Conservation (phyloP, 1,139 yeast genomes). For the Pichiaceae sp. region DNA sequence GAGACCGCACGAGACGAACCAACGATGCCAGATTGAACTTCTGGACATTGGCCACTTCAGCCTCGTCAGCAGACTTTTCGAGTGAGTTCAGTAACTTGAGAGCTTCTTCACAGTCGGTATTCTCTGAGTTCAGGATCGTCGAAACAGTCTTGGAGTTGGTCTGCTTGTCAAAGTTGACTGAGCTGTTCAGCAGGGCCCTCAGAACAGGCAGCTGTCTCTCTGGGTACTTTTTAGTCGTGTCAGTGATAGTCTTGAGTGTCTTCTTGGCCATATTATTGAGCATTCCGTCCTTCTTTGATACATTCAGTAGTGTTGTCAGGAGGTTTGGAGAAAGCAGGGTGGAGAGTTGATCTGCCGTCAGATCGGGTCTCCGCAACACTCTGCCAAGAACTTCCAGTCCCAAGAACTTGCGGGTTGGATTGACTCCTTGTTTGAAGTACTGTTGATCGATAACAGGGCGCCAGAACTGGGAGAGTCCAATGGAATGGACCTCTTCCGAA, state of each 20-base stretch:
- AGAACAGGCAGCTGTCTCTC: conserved; percentile 41
- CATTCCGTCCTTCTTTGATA: conserved; percentile 56
- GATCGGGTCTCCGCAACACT: conserved; percentile 28
- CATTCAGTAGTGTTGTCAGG: conserved; percentile 67
- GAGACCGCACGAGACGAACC: conserved; percentile 48
- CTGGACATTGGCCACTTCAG: conserved; percentile 38
- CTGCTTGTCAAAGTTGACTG: conserved; percentile 67
- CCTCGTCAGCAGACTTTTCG: conserved; percentile 16
- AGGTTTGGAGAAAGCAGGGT: conserved; percentile 61
- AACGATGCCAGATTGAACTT: conserved; percentile 67
- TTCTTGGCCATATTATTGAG: conserved; percentile 60
- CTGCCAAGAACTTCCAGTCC: conserved; percentile 70
- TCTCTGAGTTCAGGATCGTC: conserved; percentile 27
- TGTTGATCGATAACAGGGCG: conserved; percentile 70
- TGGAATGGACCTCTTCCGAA: conserved; percentile 20
- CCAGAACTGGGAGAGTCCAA: conserved; percentile 69
- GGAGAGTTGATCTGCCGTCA: conserved; percentile 28
- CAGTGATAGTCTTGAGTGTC: conserved; percentile 34
- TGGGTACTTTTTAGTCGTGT: conserved; percentile 27
- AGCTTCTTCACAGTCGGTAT: neutral
- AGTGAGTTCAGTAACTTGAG: conserved; percentile 11
- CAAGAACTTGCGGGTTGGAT: conserved; percentile 80
- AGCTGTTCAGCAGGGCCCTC: conserved; percentile 43
- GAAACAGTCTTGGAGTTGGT: conserved; percentile 69
- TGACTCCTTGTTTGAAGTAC: conserved; percentile 66